Conservation (phyloP, 139 green algal genomes). For the Asterochloris erici region DNA sequence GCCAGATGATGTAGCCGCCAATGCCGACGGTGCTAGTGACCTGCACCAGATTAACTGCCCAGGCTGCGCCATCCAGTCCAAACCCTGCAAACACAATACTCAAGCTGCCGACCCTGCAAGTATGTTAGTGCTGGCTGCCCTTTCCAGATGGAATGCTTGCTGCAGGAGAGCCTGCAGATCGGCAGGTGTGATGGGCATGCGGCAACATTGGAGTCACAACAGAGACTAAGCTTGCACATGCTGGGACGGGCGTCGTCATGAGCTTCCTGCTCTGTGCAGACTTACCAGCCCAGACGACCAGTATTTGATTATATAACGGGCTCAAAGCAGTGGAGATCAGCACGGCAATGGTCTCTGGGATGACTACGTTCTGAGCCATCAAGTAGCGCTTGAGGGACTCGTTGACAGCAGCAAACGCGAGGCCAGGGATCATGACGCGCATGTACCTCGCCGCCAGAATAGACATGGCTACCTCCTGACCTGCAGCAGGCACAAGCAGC, state of each 20-base stretch:
- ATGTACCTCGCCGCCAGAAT: conserved; percentile 40
- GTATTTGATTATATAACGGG: neutral
- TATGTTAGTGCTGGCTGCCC: too few species aligned
- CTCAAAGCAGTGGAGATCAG: conserved; percentile 14
- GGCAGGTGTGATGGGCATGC: too few species aligned
- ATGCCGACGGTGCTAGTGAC: conserved; percentile 18
- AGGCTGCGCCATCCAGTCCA: conserved; percentile 64
- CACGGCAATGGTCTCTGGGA: conserved; percentile 34
- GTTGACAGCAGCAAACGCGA: conserved; percentile 31
- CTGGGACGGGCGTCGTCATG: too few species aligned
- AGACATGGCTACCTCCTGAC: conserved; percentile 46
- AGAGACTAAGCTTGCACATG: too few species aligned
- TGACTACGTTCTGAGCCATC: conserved; percentile 25
- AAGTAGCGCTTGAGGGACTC: conserved; percentile 60
- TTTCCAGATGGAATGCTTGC: too few species aligned
- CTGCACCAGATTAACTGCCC: conserved; percentile 46
- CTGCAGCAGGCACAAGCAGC: neutral
- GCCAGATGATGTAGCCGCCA: neutral
- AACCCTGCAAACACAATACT: conserved; percentile 26
- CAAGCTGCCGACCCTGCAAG: conserved; percentile 23
- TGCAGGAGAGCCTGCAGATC: too few species aligned
- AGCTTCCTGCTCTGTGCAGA: too few species aligned
- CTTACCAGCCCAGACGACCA: neutral
- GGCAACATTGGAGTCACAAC: too few species aligned
- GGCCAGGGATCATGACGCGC: conserved; percentile 31